Percentiles rank a stretch among this genome's conserved stretches.
phyloP scores from a whole-genome alignment of 2,329 filamentous ascomycete genomes.

The Stagonosporopsis rhizophila region DNA sequence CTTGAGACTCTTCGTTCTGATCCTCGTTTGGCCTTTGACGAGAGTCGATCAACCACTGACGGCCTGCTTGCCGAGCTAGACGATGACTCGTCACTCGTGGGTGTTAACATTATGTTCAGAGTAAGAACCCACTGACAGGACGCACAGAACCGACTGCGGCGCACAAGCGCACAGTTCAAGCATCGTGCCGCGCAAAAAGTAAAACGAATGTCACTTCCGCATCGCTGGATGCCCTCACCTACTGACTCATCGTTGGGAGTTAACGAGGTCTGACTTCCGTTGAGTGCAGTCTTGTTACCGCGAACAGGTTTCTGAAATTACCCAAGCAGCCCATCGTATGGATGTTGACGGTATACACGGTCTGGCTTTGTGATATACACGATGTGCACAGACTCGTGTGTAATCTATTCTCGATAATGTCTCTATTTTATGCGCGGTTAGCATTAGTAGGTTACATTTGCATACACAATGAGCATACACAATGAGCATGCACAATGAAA shows the following conservation, averaged over 20 bases:
- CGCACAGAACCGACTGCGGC: slow-evolving; percentile 30
- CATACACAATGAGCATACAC: too few species aligned
- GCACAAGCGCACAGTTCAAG: slow-evolving; percentile 32
- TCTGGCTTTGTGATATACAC: not conserved
- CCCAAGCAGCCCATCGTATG: too few species aligned
- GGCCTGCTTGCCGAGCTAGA: slow-evolving; percentile 28
- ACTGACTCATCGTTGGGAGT: slow-evolving; percentile 12
- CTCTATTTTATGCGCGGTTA: too few species aligned
- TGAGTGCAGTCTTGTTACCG: too few species aligned
- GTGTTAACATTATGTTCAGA: not conserved
- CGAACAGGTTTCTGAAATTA: too few species aligned
- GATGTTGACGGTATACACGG: too few species aligned
- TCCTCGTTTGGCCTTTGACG: slow-evolving; percentile 41
- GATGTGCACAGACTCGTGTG: not conserved
- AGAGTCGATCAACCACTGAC: slow-evolving; percentile 30
- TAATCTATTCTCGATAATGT: not conserved
- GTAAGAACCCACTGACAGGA: slow-evolving; percentile 1
- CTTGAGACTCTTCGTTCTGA: slow-evolving; percentile 21
- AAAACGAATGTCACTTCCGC: slow-evolving; percentile 35
- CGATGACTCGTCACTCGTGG: slow-evolving; percentile 23
- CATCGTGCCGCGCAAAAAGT: slow-evolving; percentile 30
- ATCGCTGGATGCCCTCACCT: slow-evolving; percentile 21
- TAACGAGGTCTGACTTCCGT: not conserved
- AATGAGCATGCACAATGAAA: not conserved
- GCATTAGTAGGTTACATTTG: too few species aligned